These are phyloP conservation scores for Coemansia sp. DNA, from an alignment of 192 early-diverging fungal genomes.

Conservation along the genomic window DNA sequence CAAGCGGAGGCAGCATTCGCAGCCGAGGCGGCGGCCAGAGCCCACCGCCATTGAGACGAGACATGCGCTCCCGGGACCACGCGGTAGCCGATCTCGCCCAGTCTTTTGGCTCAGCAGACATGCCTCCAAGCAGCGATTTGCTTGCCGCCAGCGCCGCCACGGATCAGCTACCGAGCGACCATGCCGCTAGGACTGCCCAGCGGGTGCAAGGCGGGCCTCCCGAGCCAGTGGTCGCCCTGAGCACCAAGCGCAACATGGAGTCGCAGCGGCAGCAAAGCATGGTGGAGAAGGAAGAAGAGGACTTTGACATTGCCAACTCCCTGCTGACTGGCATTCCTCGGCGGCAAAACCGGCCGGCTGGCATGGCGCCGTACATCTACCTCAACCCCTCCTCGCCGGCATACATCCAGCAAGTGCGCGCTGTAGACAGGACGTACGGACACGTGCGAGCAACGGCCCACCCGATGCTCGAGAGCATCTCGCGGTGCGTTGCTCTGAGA, in stretches of 20 bases:
- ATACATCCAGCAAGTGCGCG: slow-evolving; percentile 42
- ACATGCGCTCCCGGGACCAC: background rate
- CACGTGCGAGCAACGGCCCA: slow-evolving; percentile 32
- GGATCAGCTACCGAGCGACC: background rate
- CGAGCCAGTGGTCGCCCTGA: slow-evolving; percentile 15
- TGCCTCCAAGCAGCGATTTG: background rate
- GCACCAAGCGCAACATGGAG: slow-evolving; percentile 53
- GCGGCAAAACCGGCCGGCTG: slow-evolving; percentile 33
- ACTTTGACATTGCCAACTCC: slow-evolving; percentile 36
- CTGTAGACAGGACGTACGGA: slow-evolving; percentile 38
- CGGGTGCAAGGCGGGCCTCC: background rate
- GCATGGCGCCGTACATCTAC: slow-evolving; percentile 43
- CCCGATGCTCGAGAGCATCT: slow-evolving; percentile 49
- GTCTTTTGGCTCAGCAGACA: background rate
- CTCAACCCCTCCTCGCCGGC: slow-evolving; percentile 37
- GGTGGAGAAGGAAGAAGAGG: slow-evolving; percentile 47
- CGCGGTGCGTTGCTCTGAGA: slow-evolving; percentile 39
- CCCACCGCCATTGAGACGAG: background rate
- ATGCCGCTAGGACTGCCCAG: background rate
- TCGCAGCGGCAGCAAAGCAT: slow-evolving; percentile 56
- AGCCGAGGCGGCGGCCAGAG: background rate
- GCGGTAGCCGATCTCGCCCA: background rate
- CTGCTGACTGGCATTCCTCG: slow-evolving; percentile 47
- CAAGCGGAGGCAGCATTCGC: background rate
- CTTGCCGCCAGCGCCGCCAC: background rate